Percentiles rank a stretch among this genome's conserved stretches.
phyloP scores from a whole-genome alignment of 306 rosid species.

The Clitoria ternatea region DNA sequence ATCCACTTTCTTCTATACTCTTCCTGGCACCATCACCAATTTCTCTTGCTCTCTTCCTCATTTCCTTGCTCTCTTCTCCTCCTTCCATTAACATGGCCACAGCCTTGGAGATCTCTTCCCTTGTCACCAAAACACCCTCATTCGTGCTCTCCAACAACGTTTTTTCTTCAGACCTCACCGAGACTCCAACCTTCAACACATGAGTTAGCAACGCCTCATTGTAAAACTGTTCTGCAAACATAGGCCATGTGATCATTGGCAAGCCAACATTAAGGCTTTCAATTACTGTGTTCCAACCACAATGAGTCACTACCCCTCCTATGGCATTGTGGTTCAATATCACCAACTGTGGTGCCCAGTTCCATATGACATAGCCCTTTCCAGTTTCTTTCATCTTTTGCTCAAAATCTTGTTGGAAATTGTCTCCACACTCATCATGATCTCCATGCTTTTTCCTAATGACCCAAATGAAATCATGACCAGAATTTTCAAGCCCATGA shows the following conservation, averaged over 20 bases:
- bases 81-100: conserved; percentile 12
- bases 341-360: conserved; percentile 28
- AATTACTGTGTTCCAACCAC: conserved; percentile 30
- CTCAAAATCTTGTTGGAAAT: conserved; percentile 15
- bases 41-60: conserved; percentile 21
- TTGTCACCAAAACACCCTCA: neutral
- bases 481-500: conserved; percentile 25
- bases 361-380: conserved; percentile 22
- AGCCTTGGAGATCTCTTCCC: conserved; percentile 15
- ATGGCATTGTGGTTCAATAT: conserved; percentile 23
- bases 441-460: neutral
- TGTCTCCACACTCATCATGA: neutral
- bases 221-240: conserved; percentile 25
- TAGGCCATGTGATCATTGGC: conserved; percentile 33
- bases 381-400: conserved; percentile 8
- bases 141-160: neutral
- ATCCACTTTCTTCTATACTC: conserved; percentile 11
- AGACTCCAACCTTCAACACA: neutral
- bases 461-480: conserved; percentile 23
- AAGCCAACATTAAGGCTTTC: conserved; percentile 20
- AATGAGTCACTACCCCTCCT: conserved; percentile 27
- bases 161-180: neutral
- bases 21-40: conserved; percentile 19
- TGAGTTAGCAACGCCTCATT: conserved; percentile 16
- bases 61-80: conserved; percentile 12